phyloP scores from a whole-genome alignment of 345 rosid genomes.

The Populus nigra region DNA sequence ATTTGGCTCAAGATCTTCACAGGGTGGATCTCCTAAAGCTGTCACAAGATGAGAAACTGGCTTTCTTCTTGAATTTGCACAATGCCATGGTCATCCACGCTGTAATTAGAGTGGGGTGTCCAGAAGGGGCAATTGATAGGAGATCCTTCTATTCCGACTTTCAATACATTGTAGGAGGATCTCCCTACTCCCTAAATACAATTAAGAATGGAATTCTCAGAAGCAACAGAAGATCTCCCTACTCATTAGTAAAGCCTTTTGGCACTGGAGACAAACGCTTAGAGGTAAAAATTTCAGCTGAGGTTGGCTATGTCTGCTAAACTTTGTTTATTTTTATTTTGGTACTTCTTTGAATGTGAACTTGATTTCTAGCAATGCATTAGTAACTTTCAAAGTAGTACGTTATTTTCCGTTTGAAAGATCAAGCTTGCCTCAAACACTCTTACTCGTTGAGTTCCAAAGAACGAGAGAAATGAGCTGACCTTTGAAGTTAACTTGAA shows the following conservation, averaged over 20 bases:
- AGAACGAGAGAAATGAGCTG: background rate
- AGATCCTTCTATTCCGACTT: constrained; percentile 65
- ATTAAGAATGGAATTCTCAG: constrained; percentile 76
- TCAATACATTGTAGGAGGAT: constrained; percentile 76
- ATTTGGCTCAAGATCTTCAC: constrained; percentile 65
- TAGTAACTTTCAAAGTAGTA: background rate
- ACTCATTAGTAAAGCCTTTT: constrained; percentile 61
- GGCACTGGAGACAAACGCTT: constrained; percentile 45
- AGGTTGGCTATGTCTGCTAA: background rate
- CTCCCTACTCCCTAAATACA: constrained; percentile 53
- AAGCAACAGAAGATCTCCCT: constrained; percentile 50
- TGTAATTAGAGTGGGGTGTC: constrained; percentile 58
- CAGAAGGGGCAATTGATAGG: constrained; percentile 65
- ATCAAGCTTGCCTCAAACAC: background rate
- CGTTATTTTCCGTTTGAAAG: background rate
- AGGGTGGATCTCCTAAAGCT: constrained; percentile 58
- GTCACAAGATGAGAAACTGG: constrained; percentile 54
- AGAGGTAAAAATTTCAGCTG: constrained; percentile 42
- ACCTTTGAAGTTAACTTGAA: background rate
- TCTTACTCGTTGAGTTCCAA: background rate
- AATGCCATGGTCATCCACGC: constrained; percentile 96
- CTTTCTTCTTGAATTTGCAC: constrained; percentile 80
- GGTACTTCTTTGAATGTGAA: background rate
- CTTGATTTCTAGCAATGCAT: background rate
- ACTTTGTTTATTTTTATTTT: background rate